Percentiles rank a stretch among this genome's conserved stretches.
phyloP scores from a whole-genome alignment of 2,329 filamentous ascomycete genomes.

The Coniella lustricola region DNA sequence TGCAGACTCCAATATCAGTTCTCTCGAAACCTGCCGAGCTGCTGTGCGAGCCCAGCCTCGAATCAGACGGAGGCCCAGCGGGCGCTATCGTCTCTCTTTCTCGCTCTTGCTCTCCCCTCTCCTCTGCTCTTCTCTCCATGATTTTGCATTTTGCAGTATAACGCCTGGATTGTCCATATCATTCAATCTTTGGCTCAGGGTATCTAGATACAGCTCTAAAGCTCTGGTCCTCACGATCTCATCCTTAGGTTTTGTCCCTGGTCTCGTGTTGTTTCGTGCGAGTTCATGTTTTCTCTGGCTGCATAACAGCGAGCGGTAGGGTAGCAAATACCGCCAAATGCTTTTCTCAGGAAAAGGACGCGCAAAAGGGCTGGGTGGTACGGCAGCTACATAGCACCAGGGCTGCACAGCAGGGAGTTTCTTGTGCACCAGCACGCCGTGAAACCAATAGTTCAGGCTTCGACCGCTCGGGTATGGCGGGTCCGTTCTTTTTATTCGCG shows the following conservation, averaged over 20 bases:
- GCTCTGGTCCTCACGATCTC: too few relatives aligned
- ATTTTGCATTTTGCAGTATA: too few relatives aligned
- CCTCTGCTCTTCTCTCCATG: background rate
- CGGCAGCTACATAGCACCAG: background rate
- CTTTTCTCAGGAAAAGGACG: background rate
- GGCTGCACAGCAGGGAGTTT: background rate
- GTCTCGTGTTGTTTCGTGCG: too few relatives aligned
- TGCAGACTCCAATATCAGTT: background rate
- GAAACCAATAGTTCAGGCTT: constrained; percentile 3
- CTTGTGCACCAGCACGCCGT: constrained; percentile 1
- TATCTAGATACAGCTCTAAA: too few relatives aligned
- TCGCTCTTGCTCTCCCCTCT: background rate
- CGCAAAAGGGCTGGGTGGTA: background rate
- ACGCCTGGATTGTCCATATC: background rate
- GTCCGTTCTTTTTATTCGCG: too few relatives aligned
- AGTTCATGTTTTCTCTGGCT: too few relatives aligned
- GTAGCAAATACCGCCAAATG: background rate
- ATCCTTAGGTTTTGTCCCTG: too few relatives aligned
- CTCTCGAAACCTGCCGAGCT: background rate
- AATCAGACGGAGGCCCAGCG: background rate
- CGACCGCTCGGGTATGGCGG: background rate
- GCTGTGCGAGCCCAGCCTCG: background rate
- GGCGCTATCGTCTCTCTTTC: background rate
- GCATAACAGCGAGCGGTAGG: background rate
- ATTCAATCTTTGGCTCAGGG: background rate